Conservation (phyloP, 805 yeast species). For the Scheffersomyces spartinae region DNA sequence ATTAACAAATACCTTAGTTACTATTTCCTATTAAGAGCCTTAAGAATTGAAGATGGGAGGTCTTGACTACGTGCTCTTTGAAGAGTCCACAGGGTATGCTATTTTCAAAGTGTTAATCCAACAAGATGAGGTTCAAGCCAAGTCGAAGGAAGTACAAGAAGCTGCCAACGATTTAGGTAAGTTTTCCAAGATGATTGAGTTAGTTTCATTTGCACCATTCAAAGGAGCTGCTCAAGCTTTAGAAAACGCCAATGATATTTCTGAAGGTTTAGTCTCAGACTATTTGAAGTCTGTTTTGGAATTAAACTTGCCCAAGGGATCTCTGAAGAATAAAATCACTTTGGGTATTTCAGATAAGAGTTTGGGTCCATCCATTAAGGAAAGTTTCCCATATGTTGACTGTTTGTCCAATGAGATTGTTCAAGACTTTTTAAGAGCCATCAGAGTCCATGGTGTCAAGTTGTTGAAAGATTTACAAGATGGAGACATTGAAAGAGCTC, state of each 20-base stretch:
- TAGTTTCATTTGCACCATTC: conserved; percentile 94
- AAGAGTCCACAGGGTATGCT: conserved; percentile 98
- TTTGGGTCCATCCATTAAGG: conserved; percentile 95
- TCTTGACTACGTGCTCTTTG: conserved; percentile 85
- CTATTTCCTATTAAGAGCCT: too few relatives aligned
- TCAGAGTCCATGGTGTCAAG: conserved; percentile 83
- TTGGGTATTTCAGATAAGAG: conserved; percentile 91
- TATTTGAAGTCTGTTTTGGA: conserved; percentile 83
- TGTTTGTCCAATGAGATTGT: conserved; percentile 85
- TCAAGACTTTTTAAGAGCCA: conserved; percentile 91
- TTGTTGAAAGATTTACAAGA: conserved; percentile 83
- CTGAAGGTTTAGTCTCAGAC: conserved; percentile 93
- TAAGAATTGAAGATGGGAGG: conserved; percentile 46
- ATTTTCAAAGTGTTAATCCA: conserved; percentile 87
- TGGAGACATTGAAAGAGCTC: conserved; percentile 96
- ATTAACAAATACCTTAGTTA: too few relatives aligned
- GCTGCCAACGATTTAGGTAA: conserved; percentile 76
- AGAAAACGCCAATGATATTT: conserved; percentile 94
- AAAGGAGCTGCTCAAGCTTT: conserved; percentile 99
- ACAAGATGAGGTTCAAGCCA: conserved; percentile 88
- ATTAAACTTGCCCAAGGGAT: conserved; percentile 75
- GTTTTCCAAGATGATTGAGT: conserved; percentile 86
- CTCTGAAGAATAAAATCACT: conserved; percentile 49
- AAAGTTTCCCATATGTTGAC: conserved; percentile 77
- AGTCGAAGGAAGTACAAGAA: conserved; percentile 88